These are phyloP conservation scores for Flaveria ramosissima DNA, from an alignment of 129 eudicot genomes.

Conservation along the genomic window DNA sequence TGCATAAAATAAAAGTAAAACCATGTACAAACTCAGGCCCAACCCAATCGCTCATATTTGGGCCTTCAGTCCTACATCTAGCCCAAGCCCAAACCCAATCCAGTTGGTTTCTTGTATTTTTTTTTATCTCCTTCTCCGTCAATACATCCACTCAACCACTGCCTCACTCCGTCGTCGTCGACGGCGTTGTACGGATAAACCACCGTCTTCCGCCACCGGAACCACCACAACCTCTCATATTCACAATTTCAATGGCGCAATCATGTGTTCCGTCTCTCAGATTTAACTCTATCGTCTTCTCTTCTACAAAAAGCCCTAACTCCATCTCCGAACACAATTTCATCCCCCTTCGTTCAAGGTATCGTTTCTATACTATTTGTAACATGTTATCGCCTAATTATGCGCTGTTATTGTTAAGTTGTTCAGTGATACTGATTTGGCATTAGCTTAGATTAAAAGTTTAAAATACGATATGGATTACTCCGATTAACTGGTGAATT, in stretches of 20 bases:
- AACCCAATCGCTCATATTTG: conserved; percentile 5
- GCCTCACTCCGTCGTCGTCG: conserved; percentile 42
- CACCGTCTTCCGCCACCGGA: conserved; percentile 22
- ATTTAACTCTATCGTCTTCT: conserved; percentile 43
- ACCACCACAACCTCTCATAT: neutral
- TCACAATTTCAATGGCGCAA: conserved; percentile 51
- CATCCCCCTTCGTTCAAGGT: conserved; percentile 59
- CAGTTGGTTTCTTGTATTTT: neutral
- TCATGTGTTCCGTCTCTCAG: conserved; percentile 54
- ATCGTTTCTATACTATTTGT: neutral
- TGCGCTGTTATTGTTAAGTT: neutral
- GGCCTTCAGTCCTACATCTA: conserved; percentile 23
- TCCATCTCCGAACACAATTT: conserved; percentile 25
- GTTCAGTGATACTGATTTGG: neutral
- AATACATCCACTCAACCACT: neutral
- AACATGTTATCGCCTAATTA: neutral
- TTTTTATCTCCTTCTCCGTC: neutral
- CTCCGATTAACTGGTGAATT: no score
- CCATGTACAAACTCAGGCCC: conserved; percentile 30
- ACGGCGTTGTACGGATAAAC: conserved; percentile 33
- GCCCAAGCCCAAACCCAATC: neutral
- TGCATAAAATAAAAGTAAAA: no score
- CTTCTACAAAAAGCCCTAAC: conserved; percentile 44
- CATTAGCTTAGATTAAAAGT: neutral
- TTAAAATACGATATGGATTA: no score